These are phyloP conservation scores for Lactarius vividus DNA, from an alignment of 768 basidiomycete species.

Conservation along the genomic window DNA sequence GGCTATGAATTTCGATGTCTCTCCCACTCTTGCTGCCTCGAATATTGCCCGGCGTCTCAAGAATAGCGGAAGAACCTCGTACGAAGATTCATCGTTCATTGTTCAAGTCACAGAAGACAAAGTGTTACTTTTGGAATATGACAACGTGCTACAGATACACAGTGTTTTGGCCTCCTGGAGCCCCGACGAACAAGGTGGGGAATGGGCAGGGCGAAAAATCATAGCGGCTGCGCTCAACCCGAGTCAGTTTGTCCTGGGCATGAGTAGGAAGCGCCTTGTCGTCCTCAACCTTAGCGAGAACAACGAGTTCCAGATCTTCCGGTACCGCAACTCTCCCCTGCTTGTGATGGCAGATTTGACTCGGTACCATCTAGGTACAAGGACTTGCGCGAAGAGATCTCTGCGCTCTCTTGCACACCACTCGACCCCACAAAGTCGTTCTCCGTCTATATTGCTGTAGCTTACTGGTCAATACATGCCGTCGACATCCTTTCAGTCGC, in stretches of 20 bases:
- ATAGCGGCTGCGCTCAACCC: conserved; percentile 69
- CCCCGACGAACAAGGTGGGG: conserved; percentile 30
- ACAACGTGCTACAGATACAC: conserved; percentile 44
- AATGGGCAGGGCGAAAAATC: conserved; percentile 43
- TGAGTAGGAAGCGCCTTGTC: conserved; percentile 51
- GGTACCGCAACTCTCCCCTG: conserved; percentile 31
- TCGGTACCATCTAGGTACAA: conserved; percentile 12
- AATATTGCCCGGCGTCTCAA: conserved; percentile 46
- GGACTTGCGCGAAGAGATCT: conserved; percentile 48
- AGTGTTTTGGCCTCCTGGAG: conserved; percentile 43
- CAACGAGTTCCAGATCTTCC: conserved; percentile 35
- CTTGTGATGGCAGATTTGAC: not conserved
- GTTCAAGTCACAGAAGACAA: conserved; percentile 70
- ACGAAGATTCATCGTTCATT: conserved; percentile 50
- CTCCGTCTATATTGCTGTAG: conserved; percentile 54
- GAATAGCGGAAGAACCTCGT: conserved; percentile 30
- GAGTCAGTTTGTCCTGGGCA: conserved; percentile 62
- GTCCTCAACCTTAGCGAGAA: conserved; percentile 48
- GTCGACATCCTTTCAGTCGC: conserved; percentile 54
- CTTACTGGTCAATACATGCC: conserved; percentile 70
- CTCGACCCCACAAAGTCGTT: conserved; percentile 47
- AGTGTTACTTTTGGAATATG: conserved; percentile 55
- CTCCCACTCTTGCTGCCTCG: conserved; percentile 61
- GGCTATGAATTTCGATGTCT: conserved; percentile 44
- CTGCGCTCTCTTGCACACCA: conserved; percentile 65